These are phyloP conservation scores for Eimeria mitis DNA, from an alignment of 169 alveolate species.

Conservation along the genomic window DNA sequence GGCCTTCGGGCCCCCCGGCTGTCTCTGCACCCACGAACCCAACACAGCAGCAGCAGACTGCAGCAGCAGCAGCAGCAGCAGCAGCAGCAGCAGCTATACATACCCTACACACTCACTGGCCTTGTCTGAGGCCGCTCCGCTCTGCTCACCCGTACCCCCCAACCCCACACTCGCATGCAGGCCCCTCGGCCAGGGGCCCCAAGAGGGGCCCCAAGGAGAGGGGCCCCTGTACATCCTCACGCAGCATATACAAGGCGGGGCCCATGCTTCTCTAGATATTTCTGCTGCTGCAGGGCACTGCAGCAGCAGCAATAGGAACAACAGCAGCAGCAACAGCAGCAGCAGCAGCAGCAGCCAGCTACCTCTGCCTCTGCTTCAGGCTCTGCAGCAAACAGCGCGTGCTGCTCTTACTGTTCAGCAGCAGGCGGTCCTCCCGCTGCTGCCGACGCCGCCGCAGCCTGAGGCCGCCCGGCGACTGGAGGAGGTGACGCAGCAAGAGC, in stretches of 20 bases:
- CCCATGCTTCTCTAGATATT: neutral
- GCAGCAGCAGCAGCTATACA: neutral
- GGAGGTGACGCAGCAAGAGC: constrained; percentile 37
- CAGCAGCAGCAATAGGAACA: neutral
- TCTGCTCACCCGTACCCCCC: neutral
- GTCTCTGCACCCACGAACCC: constrained; percentile 19
- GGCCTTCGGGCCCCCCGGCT: constrained; percentile 65
- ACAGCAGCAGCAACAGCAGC: constrained; percentile 17
- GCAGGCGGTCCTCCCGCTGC: constrained; percentile 49
- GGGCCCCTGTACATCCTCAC: constrained; percentile 8
- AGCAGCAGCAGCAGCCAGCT: neutral
- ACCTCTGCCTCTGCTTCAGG: neutral
- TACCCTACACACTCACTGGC: neutral
- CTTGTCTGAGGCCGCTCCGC: neutral
- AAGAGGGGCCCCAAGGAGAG: neutral
- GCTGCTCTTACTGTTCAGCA: constrained; percentile 21
- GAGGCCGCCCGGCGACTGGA: neutral
- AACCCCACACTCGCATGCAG: neutral
- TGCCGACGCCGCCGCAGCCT: constrained; percentile 49
- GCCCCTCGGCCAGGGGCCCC: neutral
- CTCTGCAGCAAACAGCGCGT: neutral
- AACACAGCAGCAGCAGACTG: neutral
- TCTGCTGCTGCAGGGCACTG: neutral
- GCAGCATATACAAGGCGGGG: neutral
- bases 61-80: neutral